These are phyloP conservation scores for Apostasia ramifera DNA, from an alignment of 106 monocot genomes.

Conservation along the genomic window DNA sequence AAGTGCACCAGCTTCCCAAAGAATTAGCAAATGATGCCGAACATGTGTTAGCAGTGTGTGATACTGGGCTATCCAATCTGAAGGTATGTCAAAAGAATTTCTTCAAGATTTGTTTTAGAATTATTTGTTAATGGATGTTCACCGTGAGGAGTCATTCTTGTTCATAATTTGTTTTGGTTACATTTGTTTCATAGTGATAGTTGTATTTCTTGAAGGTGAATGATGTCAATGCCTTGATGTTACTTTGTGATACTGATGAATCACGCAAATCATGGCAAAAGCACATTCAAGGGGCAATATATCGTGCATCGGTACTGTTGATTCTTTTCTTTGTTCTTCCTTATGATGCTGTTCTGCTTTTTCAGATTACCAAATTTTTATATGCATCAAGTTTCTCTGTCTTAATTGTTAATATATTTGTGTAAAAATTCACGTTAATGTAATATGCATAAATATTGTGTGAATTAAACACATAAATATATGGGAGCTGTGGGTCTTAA, in stretches of 20 bases:
- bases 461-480: too few relatives aligned
- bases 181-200: too few relatives aligned
- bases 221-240: slow-evolving; percentile 73
- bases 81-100: slow-evolving; percentile 39
- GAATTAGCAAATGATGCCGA: slow-evolving; percentile 47
- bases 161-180: too few relatives aligned
- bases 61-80: slow-evolving; percentile 51
- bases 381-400: neutral
- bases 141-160: neutral
- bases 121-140: neutral
- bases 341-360: too few relatives aligned
- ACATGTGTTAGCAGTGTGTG: slow-evolving; percentile 72
- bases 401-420: too few relatives aligned
- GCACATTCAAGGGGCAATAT: slow-evolving; percentile 84
- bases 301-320: slow-evolving; percentile 84
- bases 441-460: too few relatives aligned
- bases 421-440: too few relatives aligned
- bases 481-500: too few relatives aligned
- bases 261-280: slow-evolving; percentile 62
- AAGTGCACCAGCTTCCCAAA: slow-evolving; percentile 62
- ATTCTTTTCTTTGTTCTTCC: neutral
- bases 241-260: slow-evolving; percentile 64
- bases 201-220: slow-evolving; percentile 28
- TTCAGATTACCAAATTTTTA: neutral
- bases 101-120: neutral